A percentile compares a stretch with the other conserved stretches of the same genome.
Conservation (phyloP, 1,284 basidiomycete genomes). For the Cutaneotrichosporon cavernicola region DNA sequence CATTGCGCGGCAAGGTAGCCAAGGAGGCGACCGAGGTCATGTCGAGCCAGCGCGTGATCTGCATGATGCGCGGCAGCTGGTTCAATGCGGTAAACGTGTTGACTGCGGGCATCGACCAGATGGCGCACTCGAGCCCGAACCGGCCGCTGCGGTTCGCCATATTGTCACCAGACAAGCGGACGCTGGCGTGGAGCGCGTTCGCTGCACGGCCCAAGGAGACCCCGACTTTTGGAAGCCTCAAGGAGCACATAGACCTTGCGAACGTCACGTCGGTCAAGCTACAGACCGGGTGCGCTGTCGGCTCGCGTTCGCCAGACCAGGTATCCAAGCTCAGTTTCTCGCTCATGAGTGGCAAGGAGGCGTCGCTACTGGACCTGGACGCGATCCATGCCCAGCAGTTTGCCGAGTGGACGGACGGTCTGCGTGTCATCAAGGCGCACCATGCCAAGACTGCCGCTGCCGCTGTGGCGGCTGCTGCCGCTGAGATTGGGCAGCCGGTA, state of each 20-base stretch:
- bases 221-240: conserved; percentile 37
- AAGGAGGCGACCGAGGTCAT: conserved; percentile 92
- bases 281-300: conserved; percentile 65
- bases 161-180: conserved; percentile 42
- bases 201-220: conserved; percentile 22
- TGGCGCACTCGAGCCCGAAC: conserved; percentile 27
- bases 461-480: background rate
- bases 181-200: conserved; percentile 46
- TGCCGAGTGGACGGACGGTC: conserved; percentile 94
- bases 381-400: conserved; percentile 79
- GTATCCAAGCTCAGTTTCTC: conserved; percentile 75
- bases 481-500: background rate
- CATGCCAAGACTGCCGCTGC: background rate
- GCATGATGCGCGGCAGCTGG: conserved; percentile 51
- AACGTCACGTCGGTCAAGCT: conserved; percentile 73
- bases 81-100: conserved; percentile 45
- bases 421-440: conserved; percentile 73
- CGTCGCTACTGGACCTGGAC: conserved; percentile 78
- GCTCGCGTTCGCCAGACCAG: conserved; percentile 52
- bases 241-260: conserved; percentile 75
- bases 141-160: conserved; percentile 45
- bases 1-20: conserved; percentile 79
- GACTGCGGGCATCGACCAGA: conserved; percentile 30
- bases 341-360: conserved; percentile 63
- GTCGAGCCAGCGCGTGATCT: conserved; percentile 66